Evolutionary conservation across 2,329 filamentous ascomycete genomes (phyloP).

Genomic region (Aspergillus uvarum): DNA sequence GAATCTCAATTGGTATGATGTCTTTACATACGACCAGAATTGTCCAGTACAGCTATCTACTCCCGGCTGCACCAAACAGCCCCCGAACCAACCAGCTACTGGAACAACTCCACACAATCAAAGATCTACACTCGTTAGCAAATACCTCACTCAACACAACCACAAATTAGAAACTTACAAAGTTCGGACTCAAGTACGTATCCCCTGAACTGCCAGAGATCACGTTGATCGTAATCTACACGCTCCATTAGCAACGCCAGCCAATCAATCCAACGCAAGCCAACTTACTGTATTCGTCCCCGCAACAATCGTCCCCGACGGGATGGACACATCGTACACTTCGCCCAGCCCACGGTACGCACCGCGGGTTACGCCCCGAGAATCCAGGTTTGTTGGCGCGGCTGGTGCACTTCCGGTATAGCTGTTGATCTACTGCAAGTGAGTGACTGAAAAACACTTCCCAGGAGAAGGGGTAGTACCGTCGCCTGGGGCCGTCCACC

Average conservation of each 20-base stretch:
- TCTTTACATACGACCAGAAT: too few relatives aligned
- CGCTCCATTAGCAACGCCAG: background rate
- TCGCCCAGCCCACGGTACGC: slow-evolving; percentile 65
- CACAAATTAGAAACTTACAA: slow-evolving; percentile 27
- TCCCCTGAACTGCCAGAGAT: slow-evolving; percentile 59
- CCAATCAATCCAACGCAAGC: background rate
- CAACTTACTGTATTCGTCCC: slow-evolving; percentile 56
- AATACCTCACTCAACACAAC: background rate
- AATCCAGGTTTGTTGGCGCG: slow-evolving; percentile 63
- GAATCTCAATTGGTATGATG: too few relatives aligned
- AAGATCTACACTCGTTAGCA: slow-evolving; percentile 24
- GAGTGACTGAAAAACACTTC: background rate
- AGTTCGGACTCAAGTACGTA: slow-evolving; percentile 59
- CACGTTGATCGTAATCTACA: slow-evolving; percentile 55
- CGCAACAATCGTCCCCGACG: slow-evolving; percentile 57
- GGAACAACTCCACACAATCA: slow-evolving; percentile 34
- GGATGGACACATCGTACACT: slow-evolving; percentile 62
- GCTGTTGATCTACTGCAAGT: slow-evolving; percentile 49
- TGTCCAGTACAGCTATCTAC: too few relatives aligned
- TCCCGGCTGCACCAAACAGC: too few relatives aligned
- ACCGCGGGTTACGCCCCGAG: slow-evolving; percentile 64
- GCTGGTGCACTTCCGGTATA: slow-evolving; percentile 51
- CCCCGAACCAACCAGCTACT: slow-evolving; percentile 11
- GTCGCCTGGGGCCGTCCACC: slow-evolving; percentile 58
- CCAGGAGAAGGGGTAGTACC: slow-evolving; percentile 6